Base-by-base conservation (phyloP, 1,284 basidiomycete species). In the Ceraceosorus bombacis region DNA sequence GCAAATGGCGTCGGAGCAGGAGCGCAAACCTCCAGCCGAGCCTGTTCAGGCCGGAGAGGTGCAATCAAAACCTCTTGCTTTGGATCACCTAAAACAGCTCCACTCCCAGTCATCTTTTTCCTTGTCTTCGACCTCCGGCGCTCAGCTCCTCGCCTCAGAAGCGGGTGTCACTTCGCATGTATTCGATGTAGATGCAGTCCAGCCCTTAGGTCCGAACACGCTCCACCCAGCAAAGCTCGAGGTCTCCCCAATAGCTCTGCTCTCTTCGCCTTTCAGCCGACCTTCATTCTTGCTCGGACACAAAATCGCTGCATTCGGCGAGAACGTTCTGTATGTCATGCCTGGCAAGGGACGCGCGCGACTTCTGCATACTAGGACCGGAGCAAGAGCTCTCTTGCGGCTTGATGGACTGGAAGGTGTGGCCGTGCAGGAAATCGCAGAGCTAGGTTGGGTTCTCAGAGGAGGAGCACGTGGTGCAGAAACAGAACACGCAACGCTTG, bases 261-360 rank as follows among this genome's bases (percentile, higher is more conserved):
- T 68, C 41, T 17, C 53, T 7, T 59, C 64, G n/a, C 53, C 64
- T 39, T 64, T 66, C 52, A 49, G 41, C 15, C 61, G 49, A n/a
- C 62, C 57, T 50, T 57, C 9, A 58, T 54, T 60, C 54, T 39
- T 37, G 58, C 59, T n/a, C 56, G 59, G 4, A 58, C 57, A 59
- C 55, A 15, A 41, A 6, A 39, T 57, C 13, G 27, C 49, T 10
- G 56, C n/a, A n/a, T 27, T 66, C 1, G 55, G 61, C 38, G 17
- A 59, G 12, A 60, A 62, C 5, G 62, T 59, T 2, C 60, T 58
- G 53, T 68, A 68, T 52, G 48, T 58, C 46, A 68, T 66, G 64
- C 27, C 27, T 27, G 57, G 56, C 36, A 68, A 68, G 54, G 64
- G 64, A 55, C 65, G 62, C 40, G 17, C 63, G 36, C 62, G 66